These are phyloP conservation scores for Perilla frutescens DNA, from an alignment of 257 asterid genomes.

Conservation along the genomic window DNA sequence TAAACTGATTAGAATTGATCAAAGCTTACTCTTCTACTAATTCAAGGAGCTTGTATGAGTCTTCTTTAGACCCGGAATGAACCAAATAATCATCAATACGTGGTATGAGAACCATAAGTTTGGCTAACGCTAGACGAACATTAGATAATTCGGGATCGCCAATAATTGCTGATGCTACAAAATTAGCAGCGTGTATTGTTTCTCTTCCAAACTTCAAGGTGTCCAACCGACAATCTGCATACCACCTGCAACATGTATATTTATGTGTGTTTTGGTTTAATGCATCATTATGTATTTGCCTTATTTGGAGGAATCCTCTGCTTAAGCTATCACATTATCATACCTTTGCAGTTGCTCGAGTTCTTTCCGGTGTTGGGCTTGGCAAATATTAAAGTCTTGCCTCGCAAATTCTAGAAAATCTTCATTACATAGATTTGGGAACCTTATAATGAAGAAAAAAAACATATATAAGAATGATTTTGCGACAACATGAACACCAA, in stretches of 20 bases:
- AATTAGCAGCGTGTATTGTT: conserved; percentile 20
- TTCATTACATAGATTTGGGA: conserved; percentile 25
- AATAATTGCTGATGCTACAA: conserved; percentile 35
- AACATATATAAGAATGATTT: neutral
- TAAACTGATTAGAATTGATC: too few species aligned
- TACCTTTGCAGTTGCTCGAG: conserved; percentile 50
- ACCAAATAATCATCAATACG: conserved; percentile 55
- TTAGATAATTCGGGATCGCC: conserved; percentile 43
- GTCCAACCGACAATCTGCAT: conserved; percentile 40
- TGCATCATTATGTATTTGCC: neutral
- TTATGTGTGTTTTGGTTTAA: too few species aligned
- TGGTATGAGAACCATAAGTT: conserved; percentile 38
- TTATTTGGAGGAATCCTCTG: neutral
- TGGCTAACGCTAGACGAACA: conserved; percentile 45
- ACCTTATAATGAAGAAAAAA: conserved; percentile 28
- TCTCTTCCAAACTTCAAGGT: conserved; percentile 38
- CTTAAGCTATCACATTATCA: neutral
- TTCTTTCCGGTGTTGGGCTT: conserved; percentile 48
- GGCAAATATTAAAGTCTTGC: conserved; percentile 48
- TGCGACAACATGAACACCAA: too few species aligned
- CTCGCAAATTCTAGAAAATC: conserved; percentile 38
- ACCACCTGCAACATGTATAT: conserved; percentile 43
- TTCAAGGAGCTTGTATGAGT: conserved; percentile 39
- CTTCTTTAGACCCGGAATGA: conserved; percentile 44
- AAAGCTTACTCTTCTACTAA: conserved; percentile 38